Evolutionary conservation across 2,329 filamentous ascomycete species (phyloP).

Genomic region (Endoconidiophora polonica): DNA sequence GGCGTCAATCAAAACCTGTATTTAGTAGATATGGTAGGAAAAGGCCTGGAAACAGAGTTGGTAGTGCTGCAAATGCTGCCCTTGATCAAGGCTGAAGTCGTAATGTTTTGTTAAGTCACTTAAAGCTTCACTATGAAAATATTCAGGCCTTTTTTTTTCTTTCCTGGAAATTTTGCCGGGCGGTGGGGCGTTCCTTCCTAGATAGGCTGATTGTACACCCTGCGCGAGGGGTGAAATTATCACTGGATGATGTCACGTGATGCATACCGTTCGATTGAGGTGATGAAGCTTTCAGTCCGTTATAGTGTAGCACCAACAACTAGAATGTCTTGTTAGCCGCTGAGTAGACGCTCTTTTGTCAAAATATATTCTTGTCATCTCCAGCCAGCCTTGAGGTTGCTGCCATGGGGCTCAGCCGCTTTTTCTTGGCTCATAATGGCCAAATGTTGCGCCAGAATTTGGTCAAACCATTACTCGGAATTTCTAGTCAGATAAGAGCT

Average conservation of each 20-base stretch:
- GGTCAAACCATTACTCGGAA: background rate
- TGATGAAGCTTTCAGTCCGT: too few species aligned
- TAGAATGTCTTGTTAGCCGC: too few species aligned
- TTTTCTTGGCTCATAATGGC: background rate
- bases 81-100: background rate
- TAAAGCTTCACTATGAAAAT: slow-evolving; percentile 4
- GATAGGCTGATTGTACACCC: slow-evolving; percentile 11
- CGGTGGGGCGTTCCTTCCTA: slow-evolving; percentile 7
- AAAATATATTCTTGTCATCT: too few species aligned
- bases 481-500: slow-evolving; percentile 5
- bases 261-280: background rate
- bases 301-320: background rate
- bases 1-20: too few species aligned
- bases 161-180: slow-evolving; percentile 12
- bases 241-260: background rate
- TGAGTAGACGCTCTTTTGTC: too few species aligned
- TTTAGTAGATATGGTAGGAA: background rate
- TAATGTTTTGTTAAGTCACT: background rate
- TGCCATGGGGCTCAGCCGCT: background rate
- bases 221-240: background rate
- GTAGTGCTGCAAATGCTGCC: background rate
- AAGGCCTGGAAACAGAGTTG: background rate
- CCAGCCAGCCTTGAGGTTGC: background rate
- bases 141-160: background rate
- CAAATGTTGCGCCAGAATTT: background rate